phyloP scores from a whole-genome alignment of 768 basidiomycete species.

The Mycena polygramma region DNA sequence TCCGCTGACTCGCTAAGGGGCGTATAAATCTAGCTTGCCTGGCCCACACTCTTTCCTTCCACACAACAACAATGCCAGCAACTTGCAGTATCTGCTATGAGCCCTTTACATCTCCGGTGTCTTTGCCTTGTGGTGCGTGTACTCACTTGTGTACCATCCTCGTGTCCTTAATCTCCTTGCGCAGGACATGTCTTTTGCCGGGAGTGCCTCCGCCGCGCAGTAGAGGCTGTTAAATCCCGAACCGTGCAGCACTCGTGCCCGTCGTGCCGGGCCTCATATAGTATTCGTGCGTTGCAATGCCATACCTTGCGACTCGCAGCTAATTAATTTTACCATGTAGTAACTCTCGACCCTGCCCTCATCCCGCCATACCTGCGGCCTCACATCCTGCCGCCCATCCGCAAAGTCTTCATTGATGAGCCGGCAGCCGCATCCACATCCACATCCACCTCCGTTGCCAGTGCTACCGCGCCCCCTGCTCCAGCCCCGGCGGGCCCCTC shows the following conservation, averaged over 20 bases:
- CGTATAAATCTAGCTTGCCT: background rate
- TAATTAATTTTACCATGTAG: conserved; percentile 45
- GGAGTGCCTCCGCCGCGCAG: conserved; percentile 64
- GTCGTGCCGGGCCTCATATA: conserved; percentile 68
- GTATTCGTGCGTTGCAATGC: conserved; percentile 58
- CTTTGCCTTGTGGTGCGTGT: conserved; percentile 72
- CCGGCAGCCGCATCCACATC: conserved; percentile 24
- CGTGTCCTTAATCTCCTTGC: background rate
- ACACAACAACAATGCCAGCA: conserved; percentile 48
- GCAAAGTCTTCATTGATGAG: conserved; percentile 65
- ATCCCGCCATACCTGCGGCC: conserved; percentile 71
- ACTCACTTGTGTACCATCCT: background rate
- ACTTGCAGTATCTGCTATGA: conserved; percentile 75
- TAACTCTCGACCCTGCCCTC: conserved; percentile 58
- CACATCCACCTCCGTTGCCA: background rate
- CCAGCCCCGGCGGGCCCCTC: conserved; percentile 26
- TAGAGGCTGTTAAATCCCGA: conserved; percentile 61
- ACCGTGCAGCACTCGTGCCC: conserved; percentile 68
- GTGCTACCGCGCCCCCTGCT: background rate
- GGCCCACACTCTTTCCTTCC: background rate
- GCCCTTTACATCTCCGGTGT: conserved; percentile 64
- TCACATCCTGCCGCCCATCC: conserved; percentile 69
- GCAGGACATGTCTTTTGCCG: conserved; percentile 77
- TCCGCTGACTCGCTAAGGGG: too few species aligned
- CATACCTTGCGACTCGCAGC: background rate